Evolutionary conservation across 305 asterid species (phyloP), one percentile per base, ranked within the genome.

Genomic region (Fraxinus sp.): DNA sequence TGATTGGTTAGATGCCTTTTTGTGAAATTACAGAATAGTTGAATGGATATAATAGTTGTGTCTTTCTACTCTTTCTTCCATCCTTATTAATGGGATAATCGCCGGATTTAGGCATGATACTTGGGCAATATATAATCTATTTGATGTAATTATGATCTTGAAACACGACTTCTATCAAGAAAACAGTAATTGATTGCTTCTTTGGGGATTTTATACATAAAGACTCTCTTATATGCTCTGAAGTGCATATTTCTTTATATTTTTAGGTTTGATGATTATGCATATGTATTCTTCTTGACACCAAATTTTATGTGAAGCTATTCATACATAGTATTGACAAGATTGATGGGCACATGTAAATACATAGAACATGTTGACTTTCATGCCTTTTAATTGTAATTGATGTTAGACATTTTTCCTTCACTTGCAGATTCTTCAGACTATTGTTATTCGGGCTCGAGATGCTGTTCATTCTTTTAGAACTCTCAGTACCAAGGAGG

Each of bases 401-500:
- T 84, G 85, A 86, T 78, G 74, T 82, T 83, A 2, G 75, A 10
- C 77, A 46, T 74, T 41, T 70, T 81, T 85, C 75, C 77, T 87
- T 78, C 72, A 79, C 83, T 80, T 87, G 79, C 98, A 97, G 98
- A 92, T 97, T 90, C 91, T 97, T 75, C 98, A 95, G 87, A 89
- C 87, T 82, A 90, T 97, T 75, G 90, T 95, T 84, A 81, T 81
- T 77, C 91, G 95, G 82, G 97, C 97, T 80, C 92, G 89, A 73
- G 97, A 90, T 88, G 88, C 90, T 78, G 86, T 79, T 84, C 97
- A 91, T 33, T 86, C 93, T 80, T 84, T 88, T 89, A 95, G 99
- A 87, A 92, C 97, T 84, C 97, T 97, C 82, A 93, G 99, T 86
- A 94, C 97, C 84, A 95, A 94, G 88, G 99, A 97, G 98, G 98